These are phyloP conservation scores for Pulveroboletus sp. DNA, from an alignment of 768 basidiomycete species.

Conservation along the genomic window DNA sequence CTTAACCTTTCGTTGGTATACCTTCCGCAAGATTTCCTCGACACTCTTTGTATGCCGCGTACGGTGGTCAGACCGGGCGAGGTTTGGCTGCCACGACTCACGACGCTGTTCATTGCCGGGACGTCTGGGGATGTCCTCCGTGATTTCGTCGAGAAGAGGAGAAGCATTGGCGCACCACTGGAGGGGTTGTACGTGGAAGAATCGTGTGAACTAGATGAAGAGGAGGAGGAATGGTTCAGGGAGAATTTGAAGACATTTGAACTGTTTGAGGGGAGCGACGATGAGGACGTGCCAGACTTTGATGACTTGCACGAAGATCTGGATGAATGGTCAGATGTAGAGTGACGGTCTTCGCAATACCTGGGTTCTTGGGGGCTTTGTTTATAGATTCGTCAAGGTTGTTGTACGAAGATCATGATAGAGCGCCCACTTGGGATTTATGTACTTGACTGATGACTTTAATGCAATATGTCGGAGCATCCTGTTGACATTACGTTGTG, in stretches of 20 bases:
- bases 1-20: constrained; percentile 40
- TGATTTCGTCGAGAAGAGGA: constrained; percentile 43
- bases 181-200: constrained; percentile 44
- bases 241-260: constrained; percentile 49
- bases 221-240: constrained; percentile 51
- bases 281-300: constrained; percentile 34
- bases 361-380: too few relatives aligned
- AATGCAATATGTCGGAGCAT: too few relatives aligned
- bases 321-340: constrained; percentile 15
- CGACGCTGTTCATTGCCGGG: constrained; percentile 45
- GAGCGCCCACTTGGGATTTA: too few relatives aligned
- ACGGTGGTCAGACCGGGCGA: background rate
- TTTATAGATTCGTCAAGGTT: too few relatives aligned
- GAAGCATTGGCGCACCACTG: constrained; percentile 43
- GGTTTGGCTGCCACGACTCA: constrained; percentile 49
- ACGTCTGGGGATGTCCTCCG: constrained; percentile 42
- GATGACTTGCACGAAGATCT: constrained; percentile 19
- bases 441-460: too few relatives aligned
- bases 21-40: constrained; percentile 29
- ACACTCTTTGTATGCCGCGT: constrained; percentile 9
- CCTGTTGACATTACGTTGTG: too few relatives aligned
- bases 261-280: constrained; percentile 56
- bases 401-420: too few relatives aligned
- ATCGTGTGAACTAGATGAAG: constrained; percentile 37
- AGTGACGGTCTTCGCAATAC: background rate